These are phyloP conservation scores for Sungouiozyma ichnusensis DNA, from an alignment of 805 yeast genomes.

Conservation along the genomic window DNA sequence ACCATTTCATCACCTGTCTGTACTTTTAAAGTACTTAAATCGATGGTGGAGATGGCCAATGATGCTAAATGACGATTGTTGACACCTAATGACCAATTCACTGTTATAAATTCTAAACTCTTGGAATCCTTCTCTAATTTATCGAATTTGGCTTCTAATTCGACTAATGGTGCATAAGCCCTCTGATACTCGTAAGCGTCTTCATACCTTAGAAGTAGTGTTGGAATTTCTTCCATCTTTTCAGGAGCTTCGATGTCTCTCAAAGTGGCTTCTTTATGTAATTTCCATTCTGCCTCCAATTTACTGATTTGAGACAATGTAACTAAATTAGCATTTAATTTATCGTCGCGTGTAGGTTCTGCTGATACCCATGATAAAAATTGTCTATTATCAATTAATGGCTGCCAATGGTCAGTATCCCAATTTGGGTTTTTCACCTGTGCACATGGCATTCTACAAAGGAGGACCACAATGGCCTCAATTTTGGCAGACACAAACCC, in stretches of 20 bases:
- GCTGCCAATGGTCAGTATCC: conserved; percentile 84
- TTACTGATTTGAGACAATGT: conserved; percentile 55
- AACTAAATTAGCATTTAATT: conserved; percentile 44
- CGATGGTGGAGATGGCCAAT: conserved; percentile 59
- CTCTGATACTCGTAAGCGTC: conserved; percentile 83
- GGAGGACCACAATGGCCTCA: conserved; percentile 74
- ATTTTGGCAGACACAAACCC: conserved; percentile 84
- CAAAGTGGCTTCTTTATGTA: conserved; percentile 60
- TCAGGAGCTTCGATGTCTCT: conserved; percentile 48
- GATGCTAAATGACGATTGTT: conserved; percentile 59
- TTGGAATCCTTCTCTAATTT: conserved; percentile 64
- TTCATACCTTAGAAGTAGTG: conserved; percentile 63
- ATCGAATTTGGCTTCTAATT: conserved; percentile 75
- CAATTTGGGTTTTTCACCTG: conserved; percentile 65
- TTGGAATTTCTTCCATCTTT: conserved; percentile 50
- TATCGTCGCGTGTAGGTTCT: conserved; percentile 55
- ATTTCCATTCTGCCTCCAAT: conserved; percentile 75
- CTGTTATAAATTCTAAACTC: conserved; percentile 59
- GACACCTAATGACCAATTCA: conserved; percentile 62
- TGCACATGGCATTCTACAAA: conserved; percentile 85
- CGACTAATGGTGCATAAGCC: conserved; percentile 72
- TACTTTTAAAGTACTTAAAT: conserved; percentile 52
- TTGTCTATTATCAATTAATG: conserved; percentile 69
- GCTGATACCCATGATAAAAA: conserved; percentile 76
- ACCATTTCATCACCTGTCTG: conserved; percentile 80